A percentile compares a stretch with the other conserved stretches of the same genome.
phyloP scores from a whole-genome alignment of 2,329 filamentous ascomycete genomes.

The Decorospora gaudefroyi region DNA sequence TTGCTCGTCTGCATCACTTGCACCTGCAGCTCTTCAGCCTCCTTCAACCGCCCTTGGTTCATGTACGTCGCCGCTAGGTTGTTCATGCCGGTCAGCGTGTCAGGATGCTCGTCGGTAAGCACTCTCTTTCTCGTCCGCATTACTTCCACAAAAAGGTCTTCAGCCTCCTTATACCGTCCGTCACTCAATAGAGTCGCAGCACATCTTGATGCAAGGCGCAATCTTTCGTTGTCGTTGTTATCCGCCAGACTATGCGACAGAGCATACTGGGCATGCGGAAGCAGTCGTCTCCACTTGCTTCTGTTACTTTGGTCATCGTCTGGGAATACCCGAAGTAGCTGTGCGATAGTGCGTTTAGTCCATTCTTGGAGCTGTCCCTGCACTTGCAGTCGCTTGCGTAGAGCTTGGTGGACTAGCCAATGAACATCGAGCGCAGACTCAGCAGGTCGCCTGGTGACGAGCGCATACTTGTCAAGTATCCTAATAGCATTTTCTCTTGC shows the following conservation, averaged over 20 bases:
- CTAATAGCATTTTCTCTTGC: conserved; percentile 18
- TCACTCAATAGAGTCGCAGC: conserved; percentile 19
- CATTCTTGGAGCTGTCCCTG: conserved; percentile 6
- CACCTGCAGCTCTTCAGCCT: too few species aligned
- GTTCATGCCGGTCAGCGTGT: conserved; percentile 12
- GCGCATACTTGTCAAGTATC: conserved; percentile 12
- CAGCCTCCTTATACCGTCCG: too few species aligned
- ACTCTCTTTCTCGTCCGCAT: conserved; percentile 17
- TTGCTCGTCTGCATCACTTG: not conserved
- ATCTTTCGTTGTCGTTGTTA: conserved; percentile 9
- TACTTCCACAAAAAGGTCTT: conserved; percentile 20
- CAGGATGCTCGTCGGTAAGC: conserved; percentile 9
- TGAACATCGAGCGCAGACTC: conserved; percentile 16
- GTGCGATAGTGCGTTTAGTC: conserved; percentile 13
- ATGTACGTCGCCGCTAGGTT: conserved; percentile 7
- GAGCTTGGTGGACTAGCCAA: conserved; percentile 17
- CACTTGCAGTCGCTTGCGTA: conserved; percentile 10
- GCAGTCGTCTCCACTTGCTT: conserved; percentile 26
- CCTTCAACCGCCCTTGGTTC: not conserved
- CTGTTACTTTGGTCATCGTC: conserved; percentile 17
- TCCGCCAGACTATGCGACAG: conserved; percentile 12
- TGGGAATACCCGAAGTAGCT: conserved; percentile 21
- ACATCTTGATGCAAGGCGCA: conserved; percentile 13
- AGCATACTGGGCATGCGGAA: conserved; percentile 21
- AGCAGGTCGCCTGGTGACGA: conserved; percentile 14